These are phyloP conservation scores for Zygosaccharomyces bailii DNA, from an alignment of 805 yeast genomes.

Conservation along the genomic window DNA sequence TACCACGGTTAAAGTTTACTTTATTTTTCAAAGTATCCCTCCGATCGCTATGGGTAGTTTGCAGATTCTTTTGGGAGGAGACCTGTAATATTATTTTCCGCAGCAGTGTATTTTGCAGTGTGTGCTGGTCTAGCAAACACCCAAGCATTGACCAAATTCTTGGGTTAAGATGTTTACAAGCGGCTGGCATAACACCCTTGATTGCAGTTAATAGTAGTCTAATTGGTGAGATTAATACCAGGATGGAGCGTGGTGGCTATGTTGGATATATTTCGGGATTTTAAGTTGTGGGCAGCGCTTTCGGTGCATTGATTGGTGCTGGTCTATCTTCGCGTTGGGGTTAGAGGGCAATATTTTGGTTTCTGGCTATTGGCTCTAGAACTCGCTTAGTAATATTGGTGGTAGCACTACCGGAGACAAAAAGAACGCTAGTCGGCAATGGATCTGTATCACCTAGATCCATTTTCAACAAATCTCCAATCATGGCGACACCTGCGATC, in stretches of 20 bases:
- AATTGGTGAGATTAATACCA: slow-evolving; percentile 67
- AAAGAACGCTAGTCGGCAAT: slow-evolving; percentile 68
- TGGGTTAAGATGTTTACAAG: slow-evolving; percentile 67
- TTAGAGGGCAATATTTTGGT: slow-evolving; percentile 80
- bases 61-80: slow-evolving; percentile 74
- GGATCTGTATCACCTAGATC: slow-evolving; percentile 56
- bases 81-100: slow-evolving; percentile 56
- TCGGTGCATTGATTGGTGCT: slow-evolving; percentile 68
- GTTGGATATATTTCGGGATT: slow-evolving; percentile 70
- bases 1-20: slow-evolving; percentile 70
- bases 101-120: slow-evolving; percentile 54
- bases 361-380: slow-evolving; percentile 64
- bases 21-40: slow-evolving; percentile 69
- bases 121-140: slow-evolving; percentile 64
- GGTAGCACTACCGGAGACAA: slow-evolving; percentile 67
- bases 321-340: slow-evolving; percentile 42
- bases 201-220: slow-evolving; percentile 67
- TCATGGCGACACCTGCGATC: slow-evolving; percentile 32
- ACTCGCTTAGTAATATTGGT: slow-evolving; percentile 36
- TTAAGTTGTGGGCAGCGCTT: slow-evolving; percentile 67
- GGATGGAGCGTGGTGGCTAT: slow-evolving; percentile 64
- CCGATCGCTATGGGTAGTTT: slow-evolving; percentile 67
- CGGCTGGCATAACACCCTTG: slow-evolving; percentile 72
- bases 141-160: slow-evolving; percentile 54
- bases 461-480: slow-evolving; percentile 43